Evolutionary conservation across 2,329 filamentous ascomycete species (phyloP).

Genomic region (Colletotrichum truncatum): DNA sequence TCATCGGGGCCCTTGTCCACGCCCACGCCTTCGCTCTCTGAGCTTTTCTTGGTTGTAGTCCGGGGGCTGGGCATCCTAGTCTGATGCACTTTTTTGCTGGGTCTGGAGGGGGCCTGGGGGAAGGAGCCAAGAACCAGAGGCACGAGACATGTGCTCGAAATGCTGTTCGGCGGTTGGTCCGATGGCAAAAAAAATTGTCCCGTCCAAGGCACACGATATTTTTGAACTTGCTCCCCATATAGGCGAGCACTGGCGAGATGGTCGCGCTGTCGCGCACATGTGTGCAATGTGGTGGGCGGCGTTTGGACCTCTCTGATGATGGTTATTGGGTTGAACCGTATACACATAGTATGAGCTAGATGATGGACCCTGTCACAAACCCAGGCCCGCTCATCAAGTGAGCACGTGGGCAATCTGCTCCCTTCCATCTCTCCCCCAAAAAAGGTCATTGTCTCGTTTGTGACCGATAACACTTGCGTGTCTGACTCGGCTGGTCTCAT

Average conservation of each 20-base stretch:
- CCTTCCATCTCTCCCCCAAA: not conserved
- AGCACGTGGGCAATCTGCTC: conserved; percentile 22
- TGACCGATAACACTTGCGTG: not conserved
- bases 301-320: not conserved
- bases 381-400: conserved; percentile 3
- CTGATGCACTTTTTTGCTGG: not conserved
- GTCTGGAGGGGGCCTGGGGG: not conserved
- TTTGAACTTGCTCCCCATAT: too few relatives aligned
- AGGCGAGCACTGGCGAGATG: too few relatives aligned
- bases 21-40: conserved; percentile 16
- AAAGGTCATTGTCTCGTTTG: too few relatives aligned
- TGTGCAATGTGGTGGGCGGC: not conserved
- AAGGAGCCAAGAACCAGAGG: conserved; percentile 1
- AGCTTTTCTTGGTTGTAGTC: not conserved
- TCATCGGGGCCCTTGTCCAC: not conserved
- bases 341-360: not conserved
- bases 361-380: not conserved
- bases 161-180: conserved; percentile 9
- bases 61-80: not conserved
- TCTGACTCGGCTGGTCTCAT: not conserved
- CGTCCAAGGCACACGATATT: too few relatives aligned
- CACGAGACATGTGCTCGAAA: conserved; percentile 27
- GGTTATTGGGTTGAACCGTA: not conserved
- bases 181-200: not conserved
- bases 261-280: too few relatives aligned